phyloP scores from a whole-genome alignment of 2,329 filamentous ascomycete species.

The Trichoderma arundinaceum region DNA sequence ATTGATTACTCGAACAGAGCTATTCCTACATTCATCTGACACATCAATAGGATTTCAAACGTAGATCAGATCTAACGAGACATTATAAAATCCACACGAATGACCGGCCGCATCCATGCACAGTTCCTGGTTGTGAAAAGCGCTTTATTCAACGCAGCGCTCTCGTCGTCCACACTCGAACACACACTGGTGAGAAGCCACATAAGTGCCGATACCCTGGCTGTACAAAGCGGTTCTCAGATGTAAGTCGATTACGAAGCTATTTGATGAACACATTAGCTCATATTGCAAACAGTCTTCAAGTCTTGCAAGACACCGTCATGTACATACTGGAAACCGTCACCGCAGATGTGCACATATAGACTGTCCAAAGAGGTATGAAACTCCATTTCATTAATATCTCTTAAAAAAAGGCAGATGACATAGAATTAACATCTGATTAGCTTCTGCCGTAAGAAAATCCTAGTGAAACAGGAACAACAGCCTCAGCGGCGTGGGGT shows the following conservation, averaged over 20 bases:
- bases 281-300: conserved; percentile 57
- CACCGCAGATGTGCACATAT: conserved; percentile 67
- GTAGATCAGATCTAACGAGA: conserved; percentile 72
- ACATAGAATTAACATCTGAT: background rate
- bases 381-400: background rate
- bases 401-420: background rate
- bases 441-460: conserved; percentile 75
- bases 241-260: conserved; percentile 55
- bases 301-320: conserved; percentile 67
- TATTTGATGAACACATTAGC: background rate
- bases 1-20: background rate
- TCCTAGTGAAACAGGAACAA: conserved; percentile 71
- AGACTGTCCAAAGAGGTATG: conserved; percentile 66
- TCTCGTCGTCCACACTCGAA: conserved; percentile 72
- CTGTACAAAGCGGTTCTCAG: conserved; percentile 72
- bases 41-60: conserved; percentile 66
- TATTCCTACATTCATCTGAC: background rate
- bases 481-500: conserved; percentile 65
- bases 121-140: conserved; percentile 66
- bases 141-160: conserved; percentile 75
- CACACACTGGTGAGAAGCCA: conserved; percentile 74
- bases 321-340: conserved; percentile 71
- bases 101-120: conserved; percentile 69
- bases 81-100: conserved; percentile 76
- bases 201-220: conserved; percentile 69